Evolutionary conservation across 2,329 filamentous ascomycete genomes (phyloP), one percentile per base, ranked within the genome.

Genomic region (Arachnomyces sp.): DNA sequence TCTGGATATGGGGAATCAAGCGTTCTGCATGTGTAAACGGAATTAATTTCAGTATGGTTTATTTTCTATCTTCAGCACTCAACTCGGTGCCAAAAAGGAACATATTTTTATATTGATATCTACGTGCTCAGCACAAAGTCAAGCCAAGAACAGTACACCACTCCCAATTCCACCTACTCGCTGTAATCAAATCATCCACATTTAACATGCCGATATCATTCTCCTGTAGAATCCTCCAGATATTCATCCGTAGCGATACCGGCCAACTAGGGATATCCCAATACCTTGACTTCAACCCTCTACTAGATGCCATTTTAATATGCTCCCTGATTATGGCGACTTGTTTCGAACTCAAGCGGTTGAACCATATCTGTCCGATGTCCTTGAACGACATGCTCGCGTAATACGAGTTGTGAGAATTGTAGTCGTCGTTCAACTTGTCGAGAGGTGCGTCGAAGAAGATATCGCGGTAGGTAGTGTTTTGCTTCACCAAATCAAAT

Each of bases 371-470:
- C 3, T 15, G n/a, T 9, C 13, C 15, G 3, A 15, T 15, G 9
- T n/a, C 11, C 2, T 15, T 15, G n/a, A 34, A 14, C 11, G 12
- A n/a, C 11, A 15, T 7, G 32, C 32, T 34, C 11, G 32, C 32
- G 32, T 34, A 34, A 15, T 34, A 34, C 17, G 32, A 34, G 32
- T 34, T 34, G 13, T 8, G 12, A 3, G 32, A 14, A 15, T n/a
- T n/a, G 32, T 12, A 34, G 32, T n/a, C 17, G 32, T 11, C 17
- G 14, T 34, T 34, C 3, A 61, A 29, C 53, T 59, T 28, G 13
- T 29, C 36, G 17, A 51, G 76, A 2, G 79, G 78, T 11, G 74
- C 69, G 44, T 79, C 78, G 14, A 73, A 65, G 46, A 83, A 73
- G 31, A 81, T 64, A 55, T 83, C 77, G 25, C 77, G 67, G 9